Evolutionary conservation across 2,329 filamentous ascomycete species (phyloP).

Genomic region (Clarireedia sp.): DNA sequence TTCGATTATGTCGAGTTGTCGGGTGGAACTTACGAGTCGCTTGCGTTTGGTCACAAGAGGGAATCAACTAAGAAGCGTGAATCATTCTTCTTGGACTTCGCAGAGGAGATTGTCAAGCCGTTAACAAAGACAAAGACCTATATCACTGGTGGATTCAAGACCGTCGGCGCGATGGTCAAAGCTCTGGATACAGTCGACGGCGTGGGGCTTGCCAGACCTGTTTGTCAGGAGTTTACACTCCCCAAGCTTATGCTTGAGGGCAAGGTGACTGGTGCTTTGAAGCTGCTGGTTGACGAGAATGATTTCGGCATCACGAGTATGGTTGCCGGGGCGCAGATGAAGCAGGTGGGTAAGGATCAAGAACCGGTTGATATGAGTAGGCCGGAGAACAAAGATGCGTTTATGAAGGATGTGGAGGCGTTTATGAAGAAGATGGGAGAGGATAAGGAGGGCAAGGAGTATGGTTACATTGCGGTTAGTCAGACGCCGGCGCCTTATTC

Average conservation of each 20-base stretch:
- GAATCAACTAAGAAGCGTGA: slow-evolving; percentile 45
- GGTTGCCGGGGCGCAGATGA: slow-evolving; percentile 23
- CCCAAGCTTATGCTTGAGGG: slow-evolving; percentile 35
- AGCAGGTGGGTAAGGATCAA: slow-evolving; percentile 43
- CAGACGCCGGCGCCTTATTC: slow-evolving; percentile 15
- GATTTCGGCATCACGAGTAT: slow-evolving; percentile 36
- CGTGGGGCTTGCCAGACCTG: slow-evolving; percentile 41
- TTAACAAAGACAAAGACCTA: slow-evolving; percentile 40
- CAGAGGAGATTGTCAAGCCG: slow-evolving; percentile 40
- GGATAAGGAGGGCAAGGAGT: slow-evolving; percentile 33
- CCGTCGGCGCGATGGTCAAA: slow-evolving; percentile 38
- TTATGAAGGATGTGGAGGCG: slow-evolving; percentile 38
- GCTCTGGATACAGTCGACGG: slow-evolving; percentile 40
- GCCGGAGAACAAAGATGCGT: slow-evolving; percentile 39
- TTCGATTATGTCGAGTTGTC: slow-evolving; percentile 63
- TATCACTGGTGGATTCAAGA: slow-evolving; percentile 54
- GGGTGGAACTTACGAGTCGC: slow-evolving; percentile 53
- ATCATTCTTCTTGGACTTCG: slow-evolving; percentile 63
- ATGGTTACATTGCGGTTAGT: slow-evolving; percentile 37
- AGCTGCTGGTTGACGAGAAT: slow-evolving; percentile 39
- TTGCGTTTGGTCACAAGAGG: slow-evolving; percentile 28
- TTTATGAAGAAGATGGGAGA: slow-evolving; percentile 35
- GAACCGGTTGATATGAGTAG: slow-evolving; percentile 44
- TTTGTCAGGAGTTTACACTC: slow-evolving; percentile 37
- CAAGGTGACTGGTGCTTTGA: slow-evolving; percentile 40